Percentiles rank a stretch among this genome's conserved stretches.
Conservation (phyloP, 768 basidiomycete species). For the Russula virescens region DNA sequence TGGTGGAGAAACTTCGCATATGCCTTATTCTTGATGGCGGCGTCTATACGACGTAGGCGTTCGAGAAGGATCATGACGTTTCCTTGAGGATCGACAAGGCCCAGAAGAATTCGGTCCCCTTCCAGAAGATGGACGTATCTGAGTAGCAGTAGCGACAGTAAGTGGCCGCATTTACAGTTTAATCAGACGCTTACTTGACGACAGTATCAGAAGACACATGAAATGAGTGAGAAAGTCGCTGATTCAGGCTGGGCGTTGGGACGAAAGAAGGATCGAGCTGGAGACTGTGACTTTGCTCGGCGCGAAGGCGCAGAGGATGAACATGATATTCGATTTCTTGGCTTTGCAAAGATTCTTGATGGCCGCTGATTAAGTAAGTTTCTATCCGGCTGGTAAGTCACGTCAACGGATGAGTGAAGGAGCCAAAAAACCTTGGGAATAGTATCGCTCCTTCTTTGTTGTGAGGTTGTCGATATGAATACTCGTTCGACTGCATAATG, state of each 20-base stretch:
- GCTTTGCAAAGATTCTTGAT: constrained; percentile 7
- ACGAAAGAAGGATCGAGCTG: constrained; percentile 20
- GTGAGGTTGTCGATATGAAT: background rate
- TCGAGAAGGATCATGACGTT: constrained; percentile 20
- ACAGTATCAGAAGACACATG: background rate
- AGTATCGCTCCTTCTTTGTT: constrained; percentile 9
- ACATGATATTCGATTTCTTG: constrained; percentile 16
- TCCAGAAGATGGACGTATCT: constrained; percentile 21
- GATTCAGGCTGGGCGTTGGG: constrained; percentile 7
- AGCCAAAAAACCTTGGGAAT: constrained; percentile 1
- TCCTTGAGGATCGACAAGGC: constrained; percentile 9
- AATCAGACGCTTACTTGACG: constrained; percentile 8
- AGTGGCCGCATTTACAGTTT: background rate
- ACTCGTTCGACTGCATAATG: background rate
- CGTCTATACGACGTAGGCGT: constrained; percentile 2
- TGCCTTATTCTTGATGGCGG: background rate
- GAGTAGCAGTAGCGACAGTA: background rate
- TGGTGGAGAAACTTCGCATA: constrained; percentile 31
- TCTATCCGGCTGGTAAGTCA: background rate
- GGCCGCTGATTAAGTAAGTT: constrained; percentile 13
- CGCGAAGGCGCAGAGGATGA: constrained; percentile 2
- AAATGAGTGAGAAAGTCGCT: constrained; percentile 13
- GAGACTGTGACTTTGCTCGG: constrained; percentile 15
- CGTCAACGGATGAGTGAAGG: background rate
- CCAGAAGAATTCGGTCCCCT: constrained; percentile 16